Base-by-base conservation (phyloP, 2,329 filamentous ascomycete species). In the Arthrinium puccinioides region DNA sequence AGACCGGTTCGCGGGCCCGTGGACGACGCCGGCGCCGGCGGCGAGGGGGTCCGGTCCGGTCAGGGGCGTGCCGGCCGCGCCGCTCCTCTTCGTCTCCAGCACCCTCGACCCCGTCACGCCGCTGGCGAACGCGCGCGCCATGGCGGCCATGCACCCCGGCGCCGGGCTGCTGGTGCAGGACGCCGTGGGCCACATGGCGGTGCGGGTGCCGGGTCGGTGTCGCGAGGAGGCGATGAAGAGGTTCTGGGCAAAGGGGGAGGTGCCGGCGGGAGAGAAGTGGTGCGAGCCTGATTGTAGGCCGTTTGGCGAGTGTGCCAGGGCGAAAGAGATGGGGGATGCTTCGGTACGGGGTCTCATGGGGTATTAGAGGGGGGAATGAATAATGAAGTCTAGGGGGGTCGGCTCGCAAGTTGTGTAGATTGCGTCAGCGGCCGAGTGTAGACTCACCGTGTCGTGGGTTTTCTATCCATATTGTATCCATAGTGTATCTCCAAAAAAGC, bases 91-190 rank as follows among this genome's bases (percentile, higher is more conserved):
- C 47, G 43, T 71, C 4, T 56, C 60, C 9, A 65, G 62, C 37
- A 43, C 54, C 6, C 55, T 62, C 6, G 68, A 72, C 38, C 69
- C 69, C 10, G 62, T 69, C 9, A 72, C 69, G 19, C 69, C 69
- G 5, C 44, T 64, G 25, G 35, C 58, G 40, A 59, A 67, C 51
- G 53, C 64, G 4, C 21, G 37, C 14, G 43, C 39, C 28, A 48
- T 51, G 49, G 36, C 50, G 8, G 10, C 9, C 7, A 21, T 24
- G 1, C 44, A 52, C 32, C 26, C 44, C 4, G 48, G 49, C 2
- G 31, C 51, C 2, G 26, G 31, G 1, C 43, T 48, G 14, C 25
- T 53, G 32, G 15, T 41, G 19, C 48, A 50, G 41, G 37, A 48
- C 21, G 39, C n/a, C 27, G 29, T 43, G 28, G 51, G 51, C 5